A percentile compares a stretch with the other conserved stretches of the same genome.
phyloP scores from a whole-genome alignment of 768 basidiomycete genomes.

The Mycena belliarum region DNA sequence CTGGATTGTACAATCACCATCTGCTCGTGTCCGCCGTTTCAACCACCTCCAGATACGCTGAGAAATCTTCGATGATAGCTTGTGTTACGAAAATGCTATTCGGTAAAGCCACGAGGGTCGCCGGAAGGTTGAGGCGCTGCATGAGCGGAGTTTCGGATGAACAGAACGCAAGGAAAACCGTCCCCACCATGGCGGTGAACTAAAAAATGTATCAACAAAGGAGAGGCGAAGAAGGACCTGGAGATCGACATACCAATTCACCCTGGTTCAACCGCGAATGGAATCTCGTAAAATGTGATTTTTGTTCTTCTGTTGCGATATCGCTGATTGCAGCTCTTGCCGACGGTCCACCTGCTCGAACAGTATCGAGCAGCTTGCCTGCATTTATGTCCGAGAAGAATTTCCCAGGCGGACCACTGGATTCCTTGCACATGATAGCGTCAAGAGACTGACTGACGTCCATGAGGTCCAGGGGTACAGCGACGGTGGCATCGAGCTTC shows the following conservation, averaged over 20 bases:
- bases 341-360: constrained; percentile 51
- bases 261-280: constrained; percentile 48
- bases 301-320: constrained; percentile 43
- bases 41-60: constrained; percentile 59
- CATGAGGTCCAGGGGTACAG: constrained; percentile 50
- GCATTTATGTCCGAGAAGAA: constrained; percentile 57
- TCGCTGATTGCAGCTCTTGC: constrained; percentile 45
- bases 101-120: constrained; percentile 43
- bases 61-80: constrained; percentile 58
- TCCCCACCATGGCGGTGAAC: constrained; percentile 59
- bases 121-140: constrained; percentile 52
- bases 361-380: constrained; percentile 49
- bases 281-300: constrained; percentile 51
- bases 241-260: constrained; percentile 47
- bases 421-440: constrained; percentile 34
- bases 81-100: constrained; percentile 52
- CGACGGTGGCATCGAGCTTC: constrained; percentile 49
- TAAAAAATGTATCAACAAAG: background rate
- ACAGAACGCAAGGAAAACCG: constrained; percentile 58
- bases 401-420: constrained; percentile 50
- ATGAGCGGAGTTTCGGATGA: constrained; percentile 51
- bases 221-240: background rate
- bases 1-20: constrained; percentile 3
- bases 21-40: constrained; percentile 25
- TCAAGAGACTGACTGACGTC: constrained; percentile 41